A percentile compares a stretch with the other conserved stretches of the same genome.
These are phyloP conservation scores for Tetradesmus lagerheimii DNA, from an alignment of 139 green algal genomes.

Conservation along the genomic window DNA sequence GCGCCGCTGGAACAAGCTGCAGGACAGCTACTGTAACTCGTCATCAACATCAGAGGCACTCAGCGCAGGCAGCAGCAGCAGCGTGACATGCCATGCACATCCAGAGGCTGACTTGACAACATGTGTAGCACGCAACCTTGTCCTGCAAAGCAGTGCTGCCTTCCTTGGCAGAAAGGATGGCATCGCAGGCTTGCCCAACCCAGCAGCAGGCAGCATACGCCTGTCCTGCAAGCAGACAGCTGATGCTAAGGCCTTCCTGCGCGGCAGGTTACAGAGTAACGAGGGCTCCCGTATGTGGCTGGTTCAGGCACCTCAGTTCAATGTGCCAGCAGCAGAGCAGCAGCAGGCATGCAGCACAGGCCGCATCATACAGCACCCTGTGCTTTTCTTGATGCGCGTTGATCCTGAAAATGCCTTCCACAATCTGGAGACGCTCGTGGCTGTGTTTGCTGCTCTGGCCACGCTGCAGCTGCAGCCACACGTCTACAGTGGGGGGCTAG, in stretches of 20 bases:
- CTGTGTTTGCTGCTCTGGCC: constrained; percentile 39
- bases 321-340: neutral
- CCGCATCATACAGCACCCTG: constrained; percentile 8
- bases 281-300: constrained; percentile 35
- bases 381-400: constrained; percentile 7
- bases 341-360: neutral
- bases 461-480: constrained; percentile 11
- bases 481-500: neutral
- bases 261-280: constrained; percentile 38
- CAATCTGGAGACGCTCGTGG: constrained; percentile 27
- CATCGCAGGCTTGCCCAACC: neutral
- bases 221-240: constrained; percentile 16
- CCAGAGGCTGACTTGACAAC: constrained; percentile 29
- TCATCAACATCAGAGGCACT: neutral
- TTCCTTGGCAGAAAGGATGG: constrained; percentile 24
- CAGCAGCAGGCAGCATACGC: constrained; percentile 33
- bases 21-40: constrained; percentile 14
- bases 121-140: constrained; percentile 17
- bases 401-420: constrained; percentile 48
- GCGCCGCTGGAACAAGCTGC: constrained; percentile 26
- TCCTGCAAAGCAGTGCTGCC: neutral
- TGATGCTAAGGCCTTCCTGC: neutral
- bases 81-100: constrained; percentile 41
- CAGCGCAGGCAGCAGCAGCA: constrained; percentile 25
- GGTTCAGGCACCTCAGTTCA: constrained; percentile 7